Evolutionary conservation across 2,329 filamentous ascomycete species (phyloP), one percentile per base, ranked within the genome.

Genomic region (Paecilomyces fulvus): DNA sequence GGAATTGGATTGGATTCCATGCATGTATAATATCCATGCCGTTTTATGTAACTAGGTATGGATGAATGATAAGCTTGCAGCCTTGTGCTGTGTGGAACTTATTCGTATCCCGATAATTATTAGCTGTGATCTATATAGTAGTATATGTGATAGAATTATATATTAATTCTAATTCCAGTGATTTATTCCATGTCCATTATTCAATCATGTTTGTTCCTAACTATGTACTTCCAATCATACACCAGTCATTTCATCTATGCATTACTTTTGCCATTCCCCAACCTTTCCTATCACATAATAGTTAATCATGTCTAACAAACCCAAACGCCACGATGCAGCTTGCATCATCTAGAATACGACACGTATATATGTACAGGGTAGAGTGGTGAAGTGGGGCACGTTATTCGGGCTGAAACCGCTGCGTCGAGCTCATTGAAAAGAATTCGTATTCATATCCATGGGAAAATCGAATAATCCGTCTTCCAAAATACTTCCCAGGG

Each of bases 401-500:
- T n/a, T 14, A 37, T 17, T n/a, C 5, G 33, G 0, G 14, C 3
- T 20, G 3, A 20, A 43, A 4, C 6, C 14, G n/a, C 25, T 28
- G 25, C 25, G 9, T 17, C 37, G 17, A 49, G 20, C 10, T n/a
- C 20, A n/a, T 28, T 20, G 23, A 30, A 49, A 60, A n/a, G 58
- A 56, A 46, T 59, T 55, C n/a, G 30, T 50, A 51, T 59, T 56
- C 12, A 31, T 30, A 30, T 60, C 56, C 37, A 56, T 33, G 20
- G 59, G 55, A 21, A 59, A 51, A 48, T 55, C 51, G 48, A 72
- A 67, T 25, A 73, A 54, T 11, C 67, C 68, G 21, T 71, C 70
- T 1, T 67, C 69, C 33, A 73, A 54, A 61, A 73, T 67, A 52
- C 57, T 66, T 2, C 65, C 70, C 57, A 73, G 52, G 3, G 63